Percentiles rank a stretch among this genome's conserved stretches.
Evolutionary conservation across 2,329 filamentous ascomycete genomes (phyloP).

Genomic region (Trichoderma simmonsii): DNA sequence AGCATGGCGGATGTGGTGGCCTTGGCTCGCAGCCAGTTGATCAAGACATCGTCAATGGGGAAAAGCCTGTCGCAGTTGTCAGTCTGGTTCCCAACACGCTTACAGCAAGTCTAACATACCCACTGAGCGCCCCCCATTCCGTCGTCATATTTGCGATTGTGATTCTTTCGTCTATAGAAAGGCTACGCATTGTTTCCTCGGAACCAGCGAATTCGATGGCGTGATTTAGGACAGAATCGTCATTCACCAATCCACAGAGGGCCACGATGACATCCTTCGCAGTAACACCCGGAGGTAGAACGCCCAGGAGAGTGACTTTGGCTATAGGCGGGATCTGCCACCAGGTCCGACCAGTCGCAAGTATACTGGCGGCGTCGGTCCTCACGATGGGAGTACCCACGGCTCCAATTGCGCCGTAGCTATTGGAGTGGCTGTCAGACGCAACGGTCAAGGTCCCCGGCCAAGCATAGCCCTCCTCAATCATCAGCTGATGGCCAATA

Average conservation of each 20-base stretch:
- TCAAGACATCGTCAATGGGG: conserved; percentile 67
- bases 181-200: not conserved
- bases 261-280: conserved; percentile 95
- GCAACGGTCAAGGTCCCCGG: not conserved
- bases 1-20: conserved; percentile 61
- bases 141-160: not conserved
- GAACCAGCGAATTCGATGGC: not conserved
- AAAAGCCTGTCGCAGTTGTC: conserved; percentile 50
- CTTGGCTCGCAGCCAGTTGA: conserved; percentile 72
- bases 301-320: not conserved
- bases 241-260: conserved; percentile 64
- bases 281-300: conserved; percentile 61
- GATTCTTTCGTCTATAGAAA: not conserved
- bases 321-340: not conserved
- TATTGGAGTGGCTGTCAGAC: not conserved
- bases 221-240: not conserved
- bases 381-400: not conserved
- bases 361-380: not conserved
- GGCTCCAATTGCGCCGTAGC: not conserved
- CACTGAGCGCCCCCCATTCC: not conserved
- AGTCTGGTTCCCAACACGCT: conserved; percentile 58
- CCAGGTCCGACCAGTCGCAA: not conserved
- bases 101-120: not conserved
- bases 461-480: not conserved
- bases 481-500: not conserved